Base-by-base conservation (phyloP, 2,329 filamentous ascomycete genomes). In the Aspergillus ochraceoroseus region DNA sequence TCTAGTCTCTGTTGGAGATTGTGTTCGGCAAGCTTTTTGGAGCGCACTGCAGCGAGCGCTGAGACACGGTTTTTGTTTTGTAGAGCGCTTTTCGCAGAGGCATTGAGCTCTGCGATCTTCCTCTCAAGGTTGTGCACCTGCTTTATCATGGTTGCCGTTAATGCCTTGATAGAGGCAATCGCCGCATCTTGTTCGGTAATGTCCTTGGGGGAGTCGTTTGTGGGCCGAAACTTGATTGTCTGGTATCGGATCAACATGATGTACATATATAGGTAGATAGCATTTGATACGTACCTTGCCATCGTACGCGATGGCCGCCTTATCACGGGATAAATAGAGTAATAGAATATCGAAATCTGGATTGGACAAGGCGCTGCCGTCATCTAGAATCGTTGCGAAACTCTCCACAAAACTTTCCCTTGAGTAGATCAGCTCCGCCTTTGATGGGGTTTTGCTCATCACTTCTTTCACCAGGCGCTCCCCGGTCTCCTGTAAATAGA, bases 171-270 rank as follows among this genome's bases (percentile, higher is more conserved):
- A 35, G 84, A 83, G 1, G 88, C 88, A 47, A 95, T 86, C 1
- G 86, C 84, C 3, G 73, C 70, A 65, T 98, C 92, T 54, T 94
- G 83, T 42, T 81, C 71, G 1, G 85, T 85, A 49, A 96, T 82
- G 1, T 71, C 64, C 8, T 59, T 52, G 1, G 65, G 57, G 1
- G 58, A 51, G 36, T 77, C 72, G 2, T 71, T 69, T 0, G 74
- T 60, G 0, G 66, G 65, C 53, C 78, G 83, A 62, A 96, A 82
- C 59, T 85, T 89, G 52, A 98, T 75, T 0, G 81, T 86, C 49
- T 79, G 66, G n/a, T 31, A 14, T 28, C 31, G 43, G 18, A 40
- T 61, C 49, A 58, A 50, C 41, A 20, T 26, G 7, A 9, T 9
- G 9, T 20, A 18, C 27, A 22, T 26, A 36, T 23, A 5, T 22